Evolutionary conservation across 352 stramenopile species (phyloP), one percentile per base, ranked within the genome.

Genomic region (Phytophthora lateralis): DNA sequence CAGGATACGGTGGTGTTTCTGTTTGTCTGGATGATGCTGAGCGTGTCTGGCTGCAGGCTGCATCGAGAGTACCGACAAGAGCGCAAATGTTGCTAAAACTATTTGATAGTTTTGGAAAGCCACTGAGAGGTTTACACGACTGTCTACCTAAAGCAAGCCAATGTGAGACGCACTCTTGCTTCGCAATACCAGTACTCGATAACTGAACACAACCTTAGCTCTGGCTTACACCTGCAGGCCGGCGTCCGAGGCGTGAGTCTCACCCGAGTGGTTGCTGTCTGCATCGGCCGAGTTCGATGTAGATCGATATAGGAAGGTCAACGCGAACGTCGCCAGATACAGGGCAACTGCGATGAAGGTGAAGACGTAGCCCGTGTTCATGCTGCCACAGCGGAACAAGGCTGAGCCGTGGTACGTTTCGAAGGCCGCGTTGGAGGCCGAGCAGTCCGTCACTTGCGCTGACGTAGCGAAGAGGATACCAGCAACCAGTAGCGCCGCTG

Each of bases 311-410:
- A 62, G 17, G 57, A 78, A 78, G 30, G 59, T 78, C 27, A 76
- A 7, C 20, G 48, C 67, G 39, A 82, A 69, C 34, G 73, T 80
- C 20, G 55, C 46, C 12, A 75, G 20, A 51, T 75, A 83, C 26
- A 66, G 45, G 2, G 61, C 68, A 21, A 76, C 53, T 6, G 68
- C 47, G 32, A 83, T 51, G 50, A 83, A 83, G 11, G 47, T 57
- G 56, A 83, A 78, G 29, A 83, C 58, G 21, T 75, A 66, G 34
- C 68, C 61, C 18, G 60, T 53, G 55, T 66, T 75, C 74, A 80
- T 80, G 38, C 42, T 74, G 35, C 69, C 71, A 39, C 74, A 82
- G 46, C 74, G 74, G 63, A 78, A 78, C 17, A 82, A 55, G 14
- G 38, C 55, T 11, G 56, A 50, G 17, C 58, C 60, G 66, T 78